Base-by-base conservation (phyloP, 768 basidiomycete genomes). In the Wakefieldia striispora region DNA sequence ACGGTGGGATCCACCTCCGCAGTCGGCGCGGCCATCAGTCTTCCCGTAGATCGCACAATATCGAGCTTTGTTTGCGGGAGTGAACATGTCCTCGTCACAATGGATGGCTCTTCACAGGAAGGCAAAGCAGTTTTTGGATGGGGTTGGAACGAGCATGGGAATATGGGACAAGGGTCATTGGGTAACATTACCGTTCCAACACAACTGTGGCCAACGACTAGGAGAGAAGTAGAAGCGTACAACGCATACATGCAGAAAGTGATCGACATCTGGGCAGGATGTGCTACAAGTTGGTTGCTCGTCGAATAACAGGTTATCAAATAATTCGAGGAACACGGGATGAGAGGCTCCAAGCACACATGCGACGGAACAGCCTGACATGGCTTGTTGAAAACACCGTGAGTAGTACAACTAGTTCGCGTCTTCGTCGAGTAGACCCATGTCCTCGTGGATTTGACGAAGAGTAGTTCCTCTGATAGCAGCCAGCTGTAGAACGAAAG, bases 141-240 rank as follows among this genome's bases (percentile, higher is more conserved):
- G 91, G 95, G 95, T 0, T 98, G 95, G 95, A 98, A 97, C 66
- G 95, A 98, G 66, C 95, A 97, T 63, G 95, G 95, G 7, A 98
- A 97, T 66, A 73, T 97, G 23, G 93, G 90, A 0, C 61, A 81
- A 20, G 86, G 83, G 0, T 72, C 75, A 31, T 80, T 79, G 4
- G 69, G 74, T 3, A 84, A 93, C 57, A 67, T 79, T 9, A 52
- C 59, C 7, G 23, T 61, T 14, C 84, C 86, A 14, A 63, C 70
- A 11, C 78, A 68, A 54, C 60, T 89, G 11, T 86, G 86, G 82
- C 77, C 81, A 0, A 57, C n/a, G n/a, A n/a, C n/a, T n/a, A n/a
- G 60, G 36, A 35, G 47, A 16, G 49, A 54, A 16, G 9, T 55
- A 17, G 49, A 51, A 17, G 29, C 8, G 17, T 47, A 45, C 31